Evolutionary conservation across 2,329 filamentous ascomycete species (phyloP).

Genomic region (Metarhizium sp.): DNA sequence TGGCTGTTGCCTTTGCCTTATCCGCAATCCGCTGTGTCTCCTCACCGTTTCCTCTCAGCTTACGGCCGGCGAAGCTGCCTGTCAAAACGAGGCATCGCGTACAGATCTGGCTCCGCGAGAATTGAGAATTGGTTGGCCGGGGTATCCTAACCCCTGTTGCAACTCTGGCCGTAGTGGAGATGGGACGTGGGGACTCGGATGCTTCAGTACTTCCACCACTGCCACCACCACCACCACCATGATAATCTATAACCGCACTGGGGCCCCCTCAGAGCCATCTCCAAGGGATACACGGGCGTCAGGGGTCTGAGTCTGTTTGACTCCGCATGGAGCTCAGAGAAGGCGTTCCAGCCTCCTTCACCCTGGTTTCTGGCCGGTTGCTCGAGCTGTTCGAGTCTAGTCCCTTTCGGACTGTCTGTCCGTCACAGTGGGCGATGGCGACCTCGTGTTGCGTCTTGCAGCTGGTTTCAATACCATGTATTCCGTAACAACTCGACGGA

Average conservation of each 20-base stretch:
- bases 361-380: neutral
- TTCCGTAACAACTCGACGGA: neutral
- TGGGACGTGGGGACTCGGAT: neutral
- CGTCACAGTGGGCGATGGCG: neutral
- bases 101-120: neutral
- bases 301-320: conserved; percentile 1
- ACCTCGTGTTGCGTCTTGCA: neutral
- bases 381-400: neutral
- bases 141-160: neutral
- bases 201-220: neutral
- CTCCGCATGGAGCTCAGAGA: neutral
- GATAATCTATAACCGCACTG: neutral
- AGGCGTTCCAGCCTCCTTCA: neutral
- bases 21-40: neutral
- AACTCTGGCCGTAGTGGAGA: neutral
- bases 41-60: neutral
- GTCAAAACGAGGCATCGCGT: neutral
- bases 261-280: neutral
- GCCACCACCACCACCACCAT: neutral
- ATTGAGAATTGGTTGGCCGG: neutral
- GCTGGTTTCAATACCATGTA: conserved; percentile 4
- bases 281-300: neutral
- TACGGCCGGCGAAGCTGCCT: neutral
- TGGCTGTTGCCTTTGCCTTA: neutral
- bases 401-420: neutral